Evolutionary conservation across 2,329 filamentous ascomycete species (phyloP).

Genomic region (Myriosclerotinia curreyana): DNA sequence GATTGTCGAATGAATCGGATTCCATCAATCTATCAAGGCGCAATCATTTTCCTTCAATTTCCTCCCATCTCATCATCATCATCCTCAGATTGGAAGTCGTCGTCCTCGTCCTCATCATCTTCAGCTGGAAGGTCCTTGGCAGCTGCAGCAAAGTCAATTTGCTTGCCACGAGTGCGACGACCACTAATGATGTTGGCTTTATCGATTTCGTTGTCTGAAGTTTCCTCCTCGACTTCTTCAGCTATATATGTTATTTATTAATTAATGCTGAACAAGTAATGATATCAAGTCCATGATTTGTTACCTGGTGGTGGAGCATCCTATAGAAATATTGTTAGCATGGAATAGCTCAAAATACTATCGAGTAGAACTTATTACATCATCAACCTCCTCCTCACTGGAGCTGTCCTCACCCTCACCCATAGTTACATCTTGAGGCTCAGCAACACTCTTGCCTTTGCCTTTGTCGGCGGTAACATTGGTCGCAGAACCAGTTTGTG

Average conservation of each 20-base stretch:
- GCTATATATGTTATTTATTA: slow-evolving; percentile 33
- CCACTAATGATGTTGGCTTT: slow-evolving; percentile 78
- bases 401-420: slow-evolving; percentile 59
- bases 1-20: slow-evolving; percentile 24
- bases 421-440: slow-evolving; percentile 59
- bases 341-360: neutral
- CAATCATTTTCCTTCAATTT: slow-evolving; percentile 26
- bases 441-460: slow-evolving; percentile 72
- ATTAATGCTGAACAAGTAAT: neutral
- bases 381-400: slow-evolving; percentile 62
- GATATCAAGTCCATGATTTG: neutral
- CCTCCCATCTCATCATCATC: slow-evolving; percentile 71
- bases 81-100: slow-evolving; percentile 57
- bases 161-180: slow-evolving; percentile 84
- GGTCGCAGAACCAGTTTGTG: slow-evolving; percentile 38
- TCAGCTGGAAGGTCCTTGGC: slow-evolving; percentile 71
- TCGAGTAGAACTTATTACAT: slow-evolving; percentile 43
- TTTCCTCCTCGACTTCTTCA: slow-evolving; percentile 71
- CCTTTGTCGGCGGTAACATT: slow-evolving; percentile 63
- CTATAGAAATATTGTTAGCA: slow-evolving; percentile 25
- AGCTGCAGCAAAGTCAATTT: slow-evolving; percentile 91
- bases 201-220: slow-evolving; percentile 90
- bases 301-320: slow-evolving; percentile 35
- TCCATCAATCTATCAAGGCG: slow-evolving; percentile 21
- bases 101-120: slow-evolving; percentile 77